Conservation (phyloP, 129 eudicot species). For the Gnaphalium uliginosum region DNA sequence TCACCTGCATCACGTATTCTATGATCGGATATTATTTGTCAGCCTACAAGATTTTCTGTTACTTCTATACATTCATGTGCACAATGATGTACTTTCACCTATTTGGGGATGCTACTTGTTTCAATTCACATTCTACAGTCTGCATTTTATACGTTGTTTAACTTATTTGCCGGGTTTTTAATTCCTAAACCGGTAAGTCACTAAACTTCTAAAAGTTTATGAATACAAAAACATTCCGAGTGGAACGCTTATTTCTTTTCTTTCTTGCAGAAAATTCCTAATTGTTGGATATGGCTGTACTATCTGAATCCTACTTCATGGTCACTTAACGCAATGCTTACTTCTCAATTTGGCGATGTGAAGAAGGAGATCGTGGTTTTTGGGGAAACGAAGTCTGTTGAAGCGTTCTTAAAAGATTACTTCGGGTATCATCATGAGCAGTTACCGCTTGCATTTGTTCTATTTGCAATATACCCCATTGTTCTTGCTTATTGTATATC, state of each 20-base stretch:
- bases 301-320: conserved; percentile 65
- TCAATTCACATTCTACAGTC: conserved; percentile 50
- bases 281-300: conserved; percentile 82
- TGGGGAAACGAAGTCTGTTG: conserved; percentile 47
- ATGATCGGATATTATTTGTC: conserved; percentile 66
- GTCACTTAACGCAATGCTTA: conserved; percentile 62
- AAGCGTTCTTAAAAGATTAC: conserved; percentile 50
- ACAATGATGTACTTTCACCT: conserved; percentile 58
- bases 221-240: background rate
- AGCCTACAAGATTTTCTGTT: conserved; percentile 54
- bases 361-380: conserved; percentile 41
- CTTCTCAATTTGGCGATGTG: conserved; percentile 73
- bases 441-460: conserved; percentile 41
- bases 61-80: conserved; percentile 58
- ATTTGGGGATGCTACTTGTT: conserved; percentile 66
- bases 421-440: conserved; percentile 58
- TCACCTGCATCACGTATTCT: conserved; percentile 55
- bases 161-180: conserved; percentile 60
- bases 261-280: conserved; percentile 60
- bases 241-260: background rate
- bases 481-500: conserved; percentile 44
- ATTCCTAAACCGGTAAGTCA: conserved; percentile 60
- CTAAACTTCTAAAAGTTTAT: background rate
- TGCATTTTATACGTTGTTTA: conserved; percentile 44
- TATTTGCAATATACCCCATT: conserved; percentile 47